A percentile compares a stretch with the other conserved stretches of the same genome.
These are phyloP conservation scores for Chrysosporium queenslandicum DNA, from an alignment of 2,329 filamentous ascomycete genomes.

Conservation along the genomic window DNA sequence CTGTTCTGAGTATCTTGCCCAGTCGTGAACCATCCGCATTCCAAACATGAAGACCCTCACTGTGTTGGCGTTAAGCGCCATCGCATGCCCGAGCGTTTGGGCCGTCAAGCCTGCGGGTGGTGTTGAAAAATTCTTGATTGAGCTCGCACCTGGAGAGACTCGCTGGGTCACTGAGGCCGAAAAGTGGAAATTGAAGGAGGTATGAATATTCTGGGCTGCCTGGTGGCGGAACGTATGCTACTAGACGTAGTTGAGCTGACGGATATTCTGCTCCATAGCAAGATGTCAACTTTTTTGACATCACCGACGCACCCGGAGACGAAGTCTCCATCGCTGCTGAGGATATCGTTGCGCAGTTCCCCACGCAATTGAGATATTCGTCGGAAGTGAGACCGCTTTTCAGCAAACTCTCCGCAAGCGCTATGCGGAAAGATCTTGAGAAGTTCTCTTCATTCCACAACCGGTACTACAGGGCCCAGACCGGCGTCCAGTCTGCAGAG, in stretches of 20 bases:
- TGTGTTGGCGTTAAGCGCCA: constrained; percentile 4
- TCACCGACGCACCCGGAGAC: constrained; percentile 3
- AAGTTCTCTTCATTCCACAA: constrained; percentile 11
- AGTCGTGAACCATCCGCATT: neutral
- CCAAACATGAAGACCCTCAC: constrained; percentile 5
- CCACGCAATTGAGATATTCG: neutral
- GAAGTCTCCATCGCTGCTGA: neutral
- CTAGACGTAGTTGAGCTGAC: neutral
- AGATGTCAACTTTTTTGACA: constrained; percentile 11
- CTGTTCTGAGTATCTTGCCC: neutral
- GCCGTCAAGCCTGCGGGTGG: neutral
- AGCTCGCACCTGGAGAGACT: constrained; percentile 10
- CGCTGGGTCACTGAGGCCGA: constrained; percentile 11
- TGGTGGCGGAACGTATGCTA: neutral
- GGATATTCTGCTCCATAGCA: constrained; percentile 3
- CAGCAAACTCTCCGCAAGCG: neutral
- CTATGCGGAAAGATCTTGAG: constrained; percentile 4
- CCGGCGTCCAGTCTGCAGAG: constrained; percentile 9
- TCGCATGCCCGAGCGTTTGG: neutral
- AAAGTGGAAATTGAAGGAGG: constrained; percentile 9
- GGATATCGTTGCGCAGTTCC: constrained; percentile 5
- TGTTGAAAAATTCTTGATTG: constrained; percentile 10
- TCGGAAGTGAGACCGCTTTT: constrained; percentile 2
- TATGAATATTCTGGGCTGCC: neutral
- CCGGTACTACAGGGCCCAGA: constrained; percentile 7